Evolutionary conservation across 2,329 filamentous ascomycete genomes (phyloP), one percentile per base, ranked within the genome.

Genomic region (Cladosporium sp.): DNA sequence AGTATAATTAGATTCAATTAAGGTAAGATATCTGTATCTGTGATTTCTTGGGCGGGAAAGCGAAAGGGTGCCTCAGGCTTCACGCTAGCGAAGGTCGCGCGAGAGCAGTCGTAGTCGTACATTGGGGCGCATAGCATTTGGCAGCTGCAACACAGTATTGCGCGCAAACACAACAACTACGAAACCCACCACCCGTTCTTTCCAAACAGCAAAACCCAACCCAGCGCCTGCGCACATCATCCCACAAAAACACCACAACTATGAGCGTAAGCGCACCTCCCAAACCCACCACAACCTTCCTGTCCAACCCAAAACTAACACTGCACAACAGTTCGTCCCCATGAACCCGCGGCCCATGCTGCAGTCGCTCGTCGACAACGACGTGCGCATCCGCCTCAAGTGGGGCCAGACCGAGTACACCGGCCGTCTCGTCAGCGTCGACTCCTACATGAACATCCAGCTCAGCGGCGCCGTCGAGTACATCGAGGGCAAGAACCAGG

Each of bases 391-490:
- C 69, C 92, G 93, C 74, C 86, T 99, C 70, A 99, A 99, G 86
- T 99, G 95, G 95, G 93, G 92, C 73, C 90, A 97, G 80, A 95
- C 92, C 67, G 95, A 99, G 80, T 99, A 99, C 86, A 96, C 94
- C 79, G 95, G 95, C 77, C 87, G 88, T 70, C 87, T 99, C 68
- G 91, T 97, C 76, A 94, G 91, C 74, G 91, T 96, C 76, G 95
- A 99, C 82, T 93, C 91, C 76, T 99, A 99, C 84, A 98, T 99
- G 94, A 99, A 99, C 83, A 89, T 99, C 70, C 93, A 98, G 82
- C 86, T 99, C 69, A 88, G 89, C 70, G 89, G 90, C 74, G 93
- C 94, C 60, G 91, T 97, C 81, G 95, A 99, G 80, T 97, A 90
- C 80, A 91, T 97, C 75, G 88, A 93, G 76, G 90, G 92, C 72